Conservation (phyloP, 129 eudicot species). For the Flaveria bidentis region DNA sequence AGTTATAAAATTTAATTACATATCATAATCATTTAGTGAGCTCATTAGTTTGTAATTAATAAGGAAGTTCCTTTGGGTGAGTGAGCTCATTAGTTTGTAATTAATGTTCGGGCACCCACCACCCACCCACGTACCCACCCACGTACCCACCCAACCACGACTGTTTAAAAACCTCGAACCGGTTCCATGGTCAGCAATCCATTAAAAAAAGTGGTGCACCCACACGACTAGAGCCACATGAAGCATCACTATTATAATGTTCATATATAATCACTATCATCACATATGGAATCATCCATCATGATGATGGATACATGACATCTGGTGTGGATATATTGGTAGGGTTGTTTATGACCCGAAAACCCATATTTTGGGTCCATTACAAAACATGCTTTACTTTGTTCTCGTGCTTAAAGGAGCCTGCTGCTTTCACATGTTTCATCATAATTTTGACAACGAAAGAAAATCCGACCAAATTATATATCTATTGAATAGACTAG, state of each 20-base stretch:
- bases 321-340: conserved; percentile 15
- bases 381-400: conserved; percentile 20
- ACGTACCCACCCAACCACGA: too few species aligned
- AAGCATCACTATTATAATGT: not conserved
- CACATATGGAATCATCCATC: not conserved
- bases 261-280: not conserved
- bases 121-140: not conserved
- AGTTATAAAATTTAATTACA: not conserved
- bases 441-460: conserved; percentile 5
- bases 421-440: conserved; percentile 19
- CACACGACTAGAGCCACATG: conserved; percentile 22
- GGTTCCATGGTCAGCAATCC: conserved; percentile 23
- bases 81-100: not conserved
- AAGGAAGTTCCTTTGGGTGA: not conserved
- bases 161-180: not conserved
- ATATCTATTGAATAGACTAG: not conserved
- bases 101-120: conserved; percentile 24
- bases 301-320: conserved; percentile 41
- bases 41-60: not conserved
- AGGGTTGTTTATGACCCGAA: conserved; percentile 26
- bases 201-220: conserved; percentile 33
- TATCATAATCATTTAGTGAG: not conserved
- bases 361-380: conserved; percentile 38
- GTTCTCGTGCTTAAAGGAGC: conserved; percentile 38
- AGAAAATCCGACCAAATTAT: conserved; percentile 24